phyloP scores from a whole-genome alignment of 345 rosid genomes.

The Corchorus olitorius region DNA sequence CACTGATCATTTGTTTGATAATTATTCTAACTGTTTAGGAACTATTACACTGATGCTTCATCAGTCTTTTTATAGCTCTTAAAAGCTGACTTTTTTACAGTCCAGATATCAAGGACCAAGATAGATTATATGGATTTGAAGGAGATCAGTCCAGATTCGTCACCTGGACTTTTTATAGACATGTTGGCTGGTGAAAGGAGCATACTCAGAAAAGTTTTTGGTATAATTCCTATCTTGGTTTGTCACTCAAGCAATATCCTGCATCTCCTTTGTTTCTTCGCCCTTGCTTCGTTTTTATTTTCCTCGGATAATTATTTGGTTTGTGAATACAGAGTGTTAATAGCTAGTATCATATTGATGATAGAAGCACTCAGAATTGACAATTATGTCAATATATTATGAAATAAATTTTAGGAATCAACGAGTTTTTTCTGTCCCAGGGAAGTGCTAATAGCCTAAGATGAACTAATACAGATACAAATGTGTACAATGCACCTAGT shows the following conservation, averaged over 20 bases:
- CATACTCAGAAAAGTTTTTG: slow-evolving; percentile 81
- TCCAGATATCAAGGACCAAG: slow-evolving; percentile 90
- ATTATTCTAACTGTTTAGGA: background rate
- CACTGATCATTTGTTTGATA: background rate
- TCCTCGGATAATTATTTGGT: background rate
- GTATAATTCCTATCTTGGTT: slow-evolving; percentile 43
- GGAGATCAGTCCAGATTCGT: slow-evolving; percentile 49
- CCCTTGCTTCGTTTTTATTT: background rate
- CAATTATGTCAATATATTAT: background rate
- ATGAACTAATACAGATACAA: background rate
- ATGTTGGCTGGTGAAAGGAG: slow-evolving; percentile 69
- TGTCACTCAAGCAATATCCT: background rate
- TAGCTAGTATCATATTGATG: background rate
- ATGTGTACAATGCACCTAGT: background rate
- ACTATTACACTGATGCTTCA: slow-evolving; percentile 23
- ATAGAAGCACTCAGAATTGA: background rate
- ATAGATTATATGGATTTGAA: slow-evolving; percentile 80
- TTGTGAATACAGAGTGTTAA: background rate
- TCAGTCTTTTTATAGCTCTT: slow-evolving; percentile 39
- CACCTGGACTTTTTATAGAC: slow-evolving; percentile 73
- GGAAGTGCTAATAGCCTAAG: background rate
- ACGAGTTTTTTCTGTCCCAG: background rate
- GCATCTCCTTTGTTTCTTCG: background rate
- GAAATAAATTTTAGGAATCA: background rate
- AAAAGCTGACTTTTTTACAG: slow-evolving; percentile 86